Conservation (phyloP, 2,329 filamentous ascomycete species). For the Aspergillus neotritici region DNA sequence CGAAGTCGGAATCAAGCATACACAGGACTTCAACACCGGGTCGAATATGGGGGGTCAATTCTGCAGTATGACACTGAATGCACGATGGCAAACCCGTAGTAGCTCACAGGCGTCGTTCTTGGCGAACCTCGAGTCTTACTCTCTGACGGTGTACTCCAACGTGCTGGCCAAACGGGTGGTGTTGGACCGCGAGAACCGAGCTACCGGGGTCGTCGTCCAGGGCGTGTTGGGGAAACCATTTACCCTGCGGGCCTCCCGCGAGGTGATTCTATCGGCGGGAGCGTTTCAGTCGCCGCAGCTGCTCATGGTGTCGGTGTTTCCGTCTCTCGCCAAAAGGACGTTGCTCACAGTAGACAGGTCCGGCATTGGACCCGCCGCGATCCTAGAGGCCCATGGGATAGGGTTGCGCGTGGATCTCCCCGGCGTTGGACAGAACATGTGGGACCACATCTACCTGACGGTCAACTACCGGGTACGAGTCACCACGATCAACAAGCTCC, state of each 20-base stretch:
- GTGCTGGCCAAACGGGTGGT: conserved; percentile 42
- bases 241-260: conserved; percentile 43
- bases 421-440: conserved; percentile 35
- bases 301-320: conserved; percentile 36
- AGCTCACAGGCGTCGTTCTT: conserved; percentile 38
- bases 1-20: conserved; percentile 32
- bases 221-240: conserved; percentile 34
- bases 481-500: conserved; percentile 19
- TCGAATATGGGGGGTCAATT: conserved; percentile 32
- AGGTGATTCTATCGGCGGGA: conserved; percentile 45
- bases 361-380: conserved; percentile 39
- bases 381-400: conserved; percentile 11
- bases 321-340: no score
- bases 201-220: conserved; percentile 42
- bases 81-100: conserved; percentile 44
- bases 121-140: conserved; percentile 7
- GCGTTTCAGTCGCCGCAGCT: conserved; percentile 49
- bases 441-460: conserved; percentile 36
- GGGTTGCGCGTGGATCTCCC: conserved; percentile 10
- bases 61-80: conserved; percentile 44
- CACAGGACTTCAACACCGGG: conserved; percentile 36
- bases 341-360: conserved; percentile 5
- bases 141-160: conserved; percentile 36
- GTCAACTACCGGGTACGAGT: conserved; percentile 30
- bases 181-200: conserved; percentile 43